These are phyloP conservation scores for Cyberlindnera americana DNA, from an alignment of 805 yeast species.

Conservation along the genomic window DNA sequence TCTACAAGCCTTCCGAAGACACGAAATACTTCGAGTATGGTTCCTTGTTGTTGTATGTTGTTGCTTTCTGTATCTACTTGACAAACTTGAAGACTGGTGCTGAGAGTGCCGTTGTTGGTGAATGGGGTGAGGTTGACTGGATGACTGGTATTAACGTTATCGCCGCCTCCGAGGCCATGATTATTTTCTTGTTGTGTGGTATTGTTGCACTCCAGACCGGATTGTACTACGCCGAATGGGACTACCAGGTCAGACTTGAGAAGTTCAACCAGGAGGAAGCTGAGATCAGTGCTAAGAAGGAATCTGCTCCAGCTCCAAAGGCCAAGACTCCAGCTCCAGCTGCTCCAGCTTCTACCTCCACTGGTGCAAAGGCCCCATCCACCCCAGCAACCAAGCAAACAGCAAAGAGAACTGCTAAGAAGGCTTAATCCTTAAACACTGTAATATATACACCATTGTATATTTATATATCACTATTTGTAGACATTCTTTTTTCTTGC, in stretches of 20 bases:
- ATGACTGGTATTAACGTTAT: constrained; percentile 85
- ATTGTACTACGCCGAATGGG: constrained; percentile 79
- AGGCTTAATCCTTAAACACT: constrained; percentile 1
- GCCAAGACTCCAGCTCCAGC: constrained; percentile 7
- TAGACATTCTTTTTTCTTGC: too few species aligned
- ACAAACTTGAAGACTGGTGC: constrained; percentile 84
- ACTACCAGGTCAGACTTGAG: constrained; percentile 37
- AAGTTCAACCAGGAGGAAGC: constrained; percentile 32
- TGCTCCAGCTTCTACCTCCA: neutral
- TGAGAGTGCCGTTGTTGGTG: constrained; percentile 60
- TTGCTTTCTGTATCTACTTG: constrained; percentile 73
- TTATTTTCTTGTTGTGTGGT: constrained; percentile 68
- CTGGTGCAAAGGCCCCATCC: constrained; percentile 2
- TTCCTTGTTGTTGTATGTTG: constrained; percentile 66
- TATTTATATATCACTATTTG: too few species aligned
- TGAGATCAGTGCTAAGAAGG: constrained; percentile 14
- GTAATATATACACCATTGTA: too few species aligned
- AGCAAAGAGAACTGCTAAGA: constrained; percentile 11
- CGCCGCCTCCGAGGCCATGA: constrained; percentile 82
- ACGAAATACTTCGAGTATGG: constrained; percentile 89
- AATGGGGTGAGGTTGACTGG: constrained; percentile 93
- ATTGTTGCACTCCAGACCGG: constrained; percentile 86
- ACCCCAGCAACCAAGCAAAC: constrained; percentile 9
- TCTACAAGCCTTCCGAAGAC: constrained; percentile 85
- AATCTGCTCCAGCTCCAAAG: constrained; percentile 8